phyloP scores from a whole-genome alignment of 31 red algal genomes.

The Asparagopsis taxiformis region DNA sequence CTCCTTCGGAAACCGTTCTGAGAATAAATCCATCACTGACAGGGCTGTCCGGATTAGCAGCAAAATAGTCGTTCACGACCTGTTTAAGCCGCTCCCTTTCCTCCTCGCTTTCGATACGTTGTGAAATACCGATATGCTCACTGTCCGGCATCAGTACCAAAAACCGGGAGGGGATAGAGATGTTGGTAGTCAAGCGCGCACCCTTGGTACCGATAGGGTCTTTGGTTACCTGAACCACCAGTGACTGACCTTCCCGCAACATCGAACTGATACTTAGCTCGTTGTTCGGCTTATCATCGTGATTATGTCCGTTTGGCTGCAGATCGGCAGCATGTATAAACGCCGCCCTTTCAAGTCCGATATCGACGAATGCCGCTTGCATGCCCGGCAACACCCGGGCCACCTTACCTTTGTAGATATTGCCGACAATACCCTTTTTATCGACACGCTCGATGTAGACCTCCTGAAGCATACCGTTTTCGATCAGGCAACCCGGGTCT shows the following conservation, averaged over 20 bases:
- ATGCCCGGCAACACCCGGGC: conserved; percentile 1
- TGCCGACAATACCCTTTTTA: too few species aligned
- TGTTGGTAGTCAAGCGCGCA: conserved; percentile 1
- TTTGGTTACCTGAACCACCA: conserved; percentile 32
- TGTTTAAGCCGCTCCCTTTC: conserved; percentile 23
- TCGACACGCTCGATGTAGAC: too few species aligned
- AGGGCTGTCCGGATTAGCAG: conserved; percentile 14
- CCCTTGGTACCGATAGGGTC: conserved; percentile 19
- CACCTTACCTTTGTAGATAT: conserved; percentile 22
- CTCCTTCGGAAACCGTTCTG: conserved; percentile 5
- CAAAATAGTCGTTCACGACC: neutral
- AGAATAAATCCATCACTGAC: conserved; percentile 12
- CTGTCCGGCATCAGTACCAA: conserved; percentile 15
- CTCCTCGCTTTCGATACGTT: neutral
- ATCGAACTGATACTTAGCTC: neutral
- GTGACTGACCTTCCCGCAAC: conserved; percentile 1
- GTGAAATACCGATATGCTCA: neutral
- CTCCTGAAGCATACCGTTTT: too few species aligned
- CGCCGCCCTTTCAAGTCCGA: neutral
- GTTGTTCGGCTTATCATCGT: conserved; percentile 4
- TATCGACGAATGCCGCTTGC: conserved; percentile 25
- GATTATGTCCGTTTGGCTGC: neutral
- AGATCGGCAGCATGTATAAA: conserved; percentile 10
- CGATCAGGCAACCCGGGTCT: too few species aligned
- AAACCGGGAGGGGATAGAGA: conserved; percentile 20